phyloP scores from a whole-genome alignment of 805 yeast genomes.

The Sugiyamaella chiloensis region DNA sequence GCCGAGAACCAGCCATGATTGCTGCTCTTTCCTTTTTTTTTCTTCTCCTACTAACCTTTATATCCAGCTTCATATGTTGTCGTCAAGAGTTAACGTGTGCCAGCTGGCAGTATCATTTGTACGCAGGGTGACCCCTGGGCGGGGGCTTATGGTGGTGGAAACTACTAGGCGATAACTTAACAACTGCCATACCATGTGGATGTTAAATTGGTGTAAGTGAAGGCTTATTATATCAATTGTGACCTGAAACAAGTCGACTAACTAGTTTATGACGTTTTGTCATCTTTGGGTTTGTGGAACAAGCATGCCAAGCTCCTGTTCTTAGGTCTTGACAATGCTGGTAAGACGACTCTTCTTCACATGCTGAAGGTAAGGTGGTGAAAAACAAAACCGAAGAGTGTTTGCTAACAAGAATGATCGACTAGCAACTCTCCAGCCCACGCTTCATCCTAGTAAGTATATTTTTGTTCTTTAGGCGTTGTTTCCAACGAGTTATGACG shows the following conservation, averaged over 20 bases:
- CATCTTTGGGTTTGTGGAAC: conserved; percentile 81
- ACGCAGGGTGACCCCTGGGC: background rate
- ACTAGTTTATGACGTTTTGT: conserved; percentile 61
- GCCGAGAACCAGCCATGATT: conserved; percentile 11
- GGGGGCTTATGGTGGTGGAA: too few relatives aligned
- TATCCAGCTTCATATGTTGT: conserved; percentile 46
- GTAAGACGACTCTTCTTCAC: conserved; percentile 86
- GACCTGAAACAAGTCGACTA: background rate
- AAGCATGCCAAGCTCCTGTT: conserved; percentile 95
- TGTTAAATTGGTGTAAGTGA: conserved; percentile 45
- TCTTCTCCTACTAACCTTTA: conserved; percentile 42
- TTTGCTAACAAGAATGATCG: conserved; percentile 63
- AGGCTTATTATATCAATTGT: background rate
- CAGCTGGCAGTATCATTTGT: conserved; percentile 1
- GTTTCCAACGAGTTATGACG: too few relatives aligned
- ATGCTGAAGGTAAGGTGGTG: conserved; percentile 52
- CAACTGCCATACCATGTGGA: conserved; percentile 37
- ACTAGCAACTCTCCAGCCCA: conserved; percentile 95
- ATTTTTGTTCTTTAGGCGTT: too few relatives aligned
- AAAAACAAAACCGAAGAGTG: background rate
- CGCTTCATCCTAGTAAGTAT: conserved; percentile 72
- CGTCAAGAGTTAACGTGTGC: conserved; percentile 3
- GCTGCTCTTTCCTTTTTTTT: too few relatives aligned
- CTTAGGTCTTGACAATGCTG: conserved; percentile 96
- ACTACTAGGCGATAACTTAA: background rate